phyloP scores from a whole-genome alignment of 345 rosid species.

The Syzygium aqueum region DNA sequence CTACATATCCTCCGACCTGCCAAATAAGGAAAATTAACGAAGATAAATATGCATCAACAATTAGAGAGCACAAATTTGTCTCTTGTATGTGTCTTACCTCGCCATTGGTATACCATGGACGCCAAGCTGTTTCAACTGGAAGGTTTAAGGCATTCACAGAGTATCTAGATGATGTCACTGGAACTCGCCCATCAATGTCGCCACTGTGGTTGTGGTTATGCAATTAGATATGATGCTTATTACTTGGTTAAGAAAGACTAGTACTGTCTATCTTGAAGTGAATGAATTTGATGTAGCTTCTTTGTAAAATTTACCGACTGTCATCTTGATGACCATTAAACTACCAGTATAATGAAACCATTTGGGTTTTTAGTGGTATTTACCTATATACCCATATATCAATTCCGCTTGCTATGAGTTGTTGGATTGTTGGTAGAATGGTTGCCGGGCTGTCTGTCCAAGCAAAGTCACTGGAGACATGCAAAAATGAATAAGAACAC shows the following conservation, averaged over 20 bases:
- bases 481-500: not conserved
- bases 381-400: slow-evolving; percentile 43
- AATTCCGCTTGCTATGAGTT: slow-evolving; percentile 20
- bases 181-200: slow-evolving; percentile 25
- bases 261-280: not conserved
- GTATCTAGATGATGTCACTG: slow-evolving; percentile 34
- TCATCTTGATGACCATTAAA: not conserved
- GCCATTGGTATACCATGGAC: slow-evolving; percentile 22
- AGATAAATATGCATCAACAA: not conserved
- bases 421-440: slow-evolving; percentile 24
- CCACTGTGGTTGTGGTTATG: slow-evolving; percentile 21
- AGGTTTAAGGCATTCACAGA: slow-evolving; percentile 22
- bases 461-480: not conserved
- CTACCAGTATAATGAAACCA: not conserved
- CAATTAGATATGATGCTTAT: not conserved
- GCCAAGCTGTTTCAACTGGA: slow-evolving; percentile 24
- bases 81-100: slow-evolving; percentile 21
- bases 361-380: not conserved
- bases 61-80: not conserved
- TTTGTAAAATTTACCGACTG: not conserved
- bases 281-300: not conserved
- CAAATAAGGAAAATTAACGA: not conserved
- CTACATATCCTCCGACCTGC: slow-evolving; percentile 47
- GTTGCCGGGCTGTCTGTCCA: slow-evolving; percentile 25
- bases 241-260: not conserved